Base-by-base conservation (phyloP, 768 basidiomycete species). In the Mycena vitilis region DNA sequence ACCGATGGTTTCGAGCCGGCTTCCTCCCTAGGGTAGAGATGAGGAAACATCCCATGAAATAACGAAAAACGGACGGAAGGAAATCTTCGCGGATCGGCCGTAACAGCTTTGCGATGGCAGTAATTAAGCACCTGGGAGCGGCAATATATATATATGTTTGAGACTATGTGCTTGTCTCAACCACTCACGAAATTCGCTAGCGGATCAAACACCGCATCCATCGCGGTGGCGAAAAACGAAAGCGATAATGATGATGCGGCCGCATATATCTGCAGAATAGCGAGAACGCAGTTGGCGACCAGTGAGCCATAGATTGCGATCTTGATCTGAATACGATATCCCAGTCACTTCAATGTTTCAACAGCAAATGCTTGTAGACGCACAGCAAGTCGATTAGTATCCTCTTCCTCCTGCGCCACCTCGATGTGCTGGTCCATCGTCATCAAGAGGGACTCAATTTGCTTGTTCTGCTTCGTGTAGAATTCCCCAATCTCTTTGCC, bases 191-290 rank as follows among this genome's bases (percentile, higher is more conserved):
- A 62, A 63, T 86, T 86, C 66, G 83, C 83, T 18, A 82, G 80
- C 34, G 84, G 78, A 67, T 87, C 86, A 65, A 81, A 85, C 12
- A 87, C 76, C 4, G 88, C 85, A 75, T 91, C 89, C 63, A 88
- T 84, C 13, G 83, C 84, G 2, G 88, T 89, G 8, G 88, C 88
- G 56, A 91, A 84, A 64, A 91, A 77, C 2, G 88, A 88, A 13
- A 91, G 80, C 0, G 87, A 89, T 0, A 84, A 73, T 7, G 87
- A 88, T 16, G 86, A 85, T 48, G 85, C 80, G 15, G 90, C 89
- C 5, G 86, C 90, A 73, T 90, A 91, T 51, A 91, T 85, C 85
- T 71, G 71, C 8, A 71, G 25, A 22, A 22, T 18, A 18, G 65
- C 67, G 45, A 72, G 47, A 53, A 38, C 65, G 63, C 83, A 74